Percentiles rank a stretch among this genome's conserved stretches.
Conservation (phyloP, 2,329 filamentous ascomycete species). For the Pseudogymnoascus sp. region DNA sequence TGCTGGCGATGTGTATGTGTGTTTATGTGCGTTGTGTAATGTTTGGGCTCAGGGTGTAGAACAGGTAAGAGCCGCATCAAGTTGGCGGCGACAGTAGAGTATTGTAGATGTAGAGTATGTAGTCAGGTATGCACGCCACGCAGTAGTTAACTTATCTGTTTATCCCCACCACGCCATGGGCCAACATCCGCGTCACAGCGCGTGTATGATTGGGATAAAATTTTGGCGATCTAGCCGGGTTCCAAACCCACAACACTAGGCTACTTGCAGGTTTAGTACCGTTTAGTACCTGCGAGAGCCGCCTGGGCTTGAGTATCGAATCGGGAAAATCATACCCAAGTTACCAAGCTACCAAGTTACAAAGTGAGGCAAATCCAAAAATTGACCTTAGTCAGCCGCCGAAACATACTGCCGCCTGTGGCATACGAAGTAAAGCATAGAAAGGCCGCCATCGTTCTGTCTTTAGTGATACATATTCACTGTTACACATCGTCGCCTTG, state of each 20-base stretch:
- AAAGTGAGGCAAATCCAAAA: not conserved
- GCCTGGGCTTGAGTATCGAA: not conserved
- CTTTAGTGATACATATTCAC: not conserved
- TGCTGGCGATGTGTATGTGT: not conserved
- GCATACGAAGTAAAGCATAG: not conserved
- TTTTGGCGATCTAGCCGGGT: not conserved
- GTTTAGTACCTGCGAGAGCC: not conserved
- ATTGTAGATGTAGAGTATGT: not conserved
- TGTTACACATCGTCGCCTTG: not conserved
- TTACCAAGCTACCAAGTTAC: not conserved
- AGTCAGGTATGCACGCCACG: not conserved
- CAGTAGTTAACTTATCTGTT: not conserved
- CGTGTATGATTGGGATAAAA: not conserved
- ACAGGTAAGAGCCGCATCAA: not conserved
- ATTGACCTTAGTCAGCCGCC: not conserved
- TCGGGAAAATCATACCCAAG: not conserved
- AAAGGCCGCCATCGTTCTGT: not conserved
- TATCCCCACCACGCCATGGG: conserved; percentile 2
- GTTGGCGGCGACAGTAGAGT: not conserved
- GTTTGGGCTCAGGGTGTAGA: not conserved
- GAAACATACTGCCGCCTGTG: not conserved
- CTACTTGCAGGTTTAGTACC: conserved; percentile 1
- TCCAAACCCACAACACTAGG: not conserved
- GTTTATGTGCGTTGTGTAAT: not conserved
- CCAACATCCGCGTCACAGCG: not conserved